A percentile compares a stretch with the other conserved stretches of the same genome.
These are phyloP conservation scores for Debaryomyces subglobosus DNA, from an alignment of 1,139 yeast genomes.

Conservation along the genomic window DNA sequence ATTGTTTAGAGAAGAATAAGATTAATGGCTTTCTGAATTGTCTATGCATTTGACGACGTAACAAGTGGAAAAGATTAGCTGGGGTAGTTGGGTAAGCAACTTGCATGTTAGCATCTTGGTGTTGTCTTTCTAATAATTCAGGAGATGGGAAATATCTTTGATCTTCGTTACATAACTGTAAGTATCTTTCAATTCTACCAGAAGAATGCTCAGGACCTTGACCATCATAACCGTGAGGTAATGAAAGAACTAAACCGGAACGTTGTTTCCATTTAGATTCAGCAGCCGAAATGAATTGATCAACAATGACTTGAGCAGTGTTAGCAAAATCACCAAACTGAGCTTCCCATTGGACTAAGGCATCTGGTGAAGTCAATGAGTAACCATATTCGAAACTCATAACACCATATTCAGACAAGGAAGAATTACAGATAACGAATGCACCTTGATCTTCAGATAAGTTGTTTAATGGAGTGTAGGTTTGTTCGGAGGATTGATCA, in stretches of 20 bases:
- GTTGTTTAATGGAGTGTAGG: conserved; percentile 83
- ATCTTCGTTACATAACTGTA: conserved; percentile 95
- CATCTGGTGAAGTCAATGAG: conserved; percentile 94
- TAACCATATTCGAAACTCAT: conserved; percentile 99
- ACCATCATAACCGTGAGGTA: conserved; percentile 99
- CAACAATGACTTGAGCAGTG: conserved; percentile 97
- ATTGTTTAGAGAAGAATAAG: conserved; percentile 87
- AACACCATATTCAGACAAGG: conserved; percentile 97
- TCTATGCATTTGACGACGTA: conserved; percentile 99
- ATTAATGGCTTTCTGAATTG: conserved; percentile 97
- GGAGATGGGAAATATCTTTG: conserved; percentile 89
- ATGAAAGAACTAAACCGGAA: conserved; percentile 90
- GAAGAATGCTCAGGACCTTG: conserved; percentile 99
- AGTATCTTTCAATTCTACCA: conserved; percentile 95
- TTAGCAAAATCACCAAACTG: conserved; percentile 99
- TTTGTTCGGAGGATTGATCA: conserved; percentile 85
- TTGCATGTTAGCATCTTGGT: conserved; percentile 98
- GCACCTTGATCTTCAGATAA: conserved; percentile 82
- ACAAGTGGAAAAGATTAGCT: conserved; percentile 91
- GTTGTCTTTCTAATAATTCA: conserved; percentile 92
- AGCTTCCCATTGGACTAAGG: conserved; percentile 98
- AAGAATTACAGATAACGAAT: conserved; percentile 91
- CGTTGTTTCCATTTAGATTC: conserved; percentile 99
- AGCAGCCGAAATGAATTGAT: conserved; percentile 96
- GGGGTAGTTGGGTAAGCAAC: conserved; percentile 98